Evolutionary conservation across 2,329 filamentous ascomycete genomes (phyloP).

Genomic region (Pseudodiploospora longispora): DNA sequence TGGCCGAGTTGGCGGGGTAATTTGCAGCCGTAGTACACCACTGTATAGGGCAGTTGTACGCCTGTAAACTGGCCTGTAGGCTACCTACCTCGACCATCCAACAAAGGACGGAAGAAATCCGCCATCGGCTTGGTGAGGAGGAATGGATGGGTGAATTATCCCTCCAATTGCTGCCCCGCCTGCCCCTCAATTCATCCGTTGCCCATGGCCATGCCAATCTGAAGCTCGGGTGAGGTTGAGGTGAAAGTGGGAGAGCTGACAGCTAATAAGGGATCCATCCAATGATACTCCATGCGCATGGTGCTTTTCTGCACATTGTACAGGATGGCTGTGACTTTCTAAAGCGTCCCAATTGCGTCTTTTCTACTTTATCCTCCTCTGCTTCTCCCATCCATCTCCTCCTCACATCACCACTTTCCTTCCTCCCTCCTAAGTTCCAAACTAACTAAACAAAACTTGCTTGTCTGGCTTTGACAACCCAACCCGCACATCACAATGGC

Average conservation of each 20-base stretch:
- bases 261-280: too few relatives aligned
- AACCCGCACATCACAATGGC: conserved; percentile 33
- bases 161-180: conserved; percentile 21
- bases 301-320: too few relatives aligned
- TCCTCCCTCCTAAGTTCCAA: neutral
- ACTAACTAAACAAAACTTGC: too few relatives aligned
- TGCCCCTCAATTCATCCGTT: conserved; percentile 32
- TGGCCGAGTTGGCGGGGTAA: neutral
- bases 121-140: neutral
- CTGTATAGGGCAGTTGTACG: too few relatives aligned
- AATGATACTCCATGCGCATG: too few relatives aligned
- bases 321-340: neutral
- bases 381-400: conserved; percentile 5
- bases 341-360: neutral
- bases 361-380: neutral
- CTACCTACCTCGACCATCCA: neutral
- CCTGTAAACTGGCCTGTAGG: too few relatives aligned
- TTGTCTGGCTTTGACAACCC: neutral
- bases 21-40: neutral
- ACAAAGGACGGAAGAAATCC: too few relatives aligned
- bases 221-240: neutral
- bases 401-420: neutral
- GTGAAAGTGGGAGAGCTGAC: too few relatives aligned
- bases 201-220: neutral
- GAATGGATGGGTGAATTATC: conserved; percentile 10